A percentile compares a stretch with the other conserved stretches of the same genome.
Evolutionary conservation across 164 flowering plant species (phyloP).

Genomic region (Kalanchoe fedtschenkoi): DNA sequence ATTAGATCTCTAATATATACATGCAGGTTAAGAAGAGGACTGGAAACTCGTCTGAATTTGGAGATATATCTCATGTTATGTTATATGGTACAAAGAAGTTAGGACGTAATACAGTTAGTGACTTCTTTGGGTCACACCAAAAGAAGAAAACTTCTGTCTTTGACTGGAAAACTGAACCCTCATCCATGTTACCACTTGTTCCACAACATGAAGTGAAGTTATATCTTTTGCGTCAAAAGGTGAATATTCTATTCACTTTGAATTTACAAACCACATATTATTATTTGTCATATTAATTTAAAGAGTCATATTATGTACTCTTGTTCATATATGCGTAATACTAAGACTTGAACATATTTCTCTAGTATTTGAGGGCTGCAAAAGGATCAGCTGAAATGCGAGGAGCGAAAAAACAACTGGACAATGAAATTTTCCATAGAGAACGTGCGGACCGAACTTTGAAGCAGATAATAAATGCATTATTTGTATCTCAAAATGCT

Average conservation of each 20-base stretch:
- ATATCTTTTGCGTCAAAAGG: background rate
- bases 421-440: slow-evolving; percentile 23
- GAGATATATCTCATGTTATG: slow-evolving; percentile 32
- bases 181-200: background rate
- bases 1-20: slow-evolving; percentile 2
- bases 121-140: background rate
- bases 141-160: background rate
- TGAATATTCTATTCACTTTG: too few relatives aligned
- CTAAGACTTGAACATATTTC: background rate
- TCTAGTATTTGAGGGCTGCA: slow-evolving; percentile 24
- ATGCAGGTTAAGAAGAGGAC: slow-evolving; percentile 29
- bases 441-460: slow-evolving; percentile 20
- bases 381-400: slow-evolving; percentile 22
- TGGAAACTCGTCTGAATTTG: background rate
- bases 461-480: slow-evolving; percentile 14
- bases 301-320: background rate
- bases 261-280: too few relatives aligned
- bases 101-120: background rate
- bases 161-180: background rate
- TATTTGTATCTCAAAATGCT: slow-evolving; percentile 20
- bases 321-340: background rate
- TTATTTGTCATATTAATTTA: too few relatives aligned
- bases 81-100: slow-evolving; percentile 23
- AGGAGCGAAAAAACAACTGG: slow-evolving; percentile 25
- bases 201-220: background rate